phyloP scores from a whole-genome alignment of 257 asterid genomes.

The Hygrophila difformis region DNA sequence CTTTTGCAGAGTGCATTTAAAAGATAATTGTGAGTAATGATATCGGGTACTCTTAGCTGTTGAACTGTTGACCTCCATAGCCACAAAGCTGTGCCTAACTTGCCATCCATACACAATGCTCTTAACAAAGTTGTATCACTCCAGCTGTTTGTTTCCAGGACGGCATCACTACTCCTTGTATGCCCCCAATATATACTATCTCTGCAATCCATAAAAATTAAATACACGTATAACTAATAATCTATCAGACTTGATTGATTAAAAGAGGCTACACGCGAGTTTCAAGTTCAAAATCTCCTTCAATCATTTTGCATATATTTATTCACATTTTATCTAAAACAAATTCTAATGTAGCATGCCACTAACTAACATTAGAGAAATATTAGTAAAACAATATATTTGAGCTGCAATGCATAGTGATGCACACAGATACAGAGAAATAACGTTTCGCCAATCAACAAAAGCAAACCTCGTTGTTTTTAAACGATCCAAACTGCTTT shows the following conservation, averaged over 20 bases:
- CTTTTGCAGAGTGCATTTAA: conserved; percentile 64
- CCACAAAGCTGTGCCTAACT: conserved; percentile 45
- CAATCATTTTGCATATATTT: not conserved
- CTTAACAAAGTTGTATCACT: conserved; percentile 32
- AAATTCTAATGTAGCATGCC: too few relatives aligned
- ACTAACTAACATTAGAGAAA: not conserved
- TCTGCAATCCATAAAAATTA: too few relatives aligned
- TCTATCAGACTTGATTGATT: too few relatives aligned
- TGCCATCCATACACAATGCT: conserved; percentile 62
- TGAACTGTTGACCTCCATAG: conserved; percentile 51
- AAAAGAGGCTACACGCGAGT: not conserved
- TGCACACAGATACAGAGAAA: too few relatives aligned
- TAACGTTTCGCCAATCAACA: not conserved
- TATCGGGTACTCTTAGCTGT: conserved; percentile 46
- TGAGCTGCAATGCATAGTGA: conserved; percentile 7
- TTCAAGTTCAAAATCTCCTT: conserved; percentile 2
- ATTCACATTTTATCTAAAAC: not conserved
- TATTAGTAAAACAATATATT: conserved; percentile 3
- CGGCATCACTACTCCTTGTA: conserved; percentile 16
- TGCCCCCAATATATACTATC: conserved; percentile 40
- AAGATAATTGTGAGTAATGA: conserved; percentile 59
- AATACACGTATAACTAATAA: too few relatives aligned
- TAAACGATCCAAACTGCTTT: conserved; percentile 68
- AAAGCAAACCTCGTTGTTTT: conserved; percentile 60
- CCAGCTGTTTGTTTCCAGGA: conserved; percentile 17